These are phyloP conservation scores for Pneumocystis jirovecii DNA, from an alignment of 1,139 yeast genomes.

Conservation along the genomic window DNA sequence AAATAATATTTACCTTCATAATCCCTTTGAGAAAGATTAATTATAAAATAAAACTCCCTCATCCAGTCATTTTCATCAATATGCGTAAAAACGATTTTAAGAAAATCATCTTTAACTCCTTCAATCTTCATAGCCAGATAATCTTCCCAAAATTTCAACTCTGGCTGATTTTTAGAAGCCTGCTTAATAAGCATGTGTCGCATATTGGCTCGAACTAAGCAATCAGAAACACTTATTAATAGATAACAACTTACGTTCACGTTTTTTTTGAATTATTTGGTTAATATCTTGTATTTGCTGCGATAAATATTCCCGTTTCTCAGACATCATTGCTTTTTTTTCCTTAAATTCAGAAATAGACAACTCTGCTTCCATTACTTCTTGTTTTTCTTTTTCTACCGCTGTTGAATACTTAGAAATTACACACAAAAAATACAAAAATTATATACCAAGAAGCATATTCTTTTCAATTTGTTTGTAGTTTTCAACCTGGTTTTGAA, in stretches of 20 bases:
- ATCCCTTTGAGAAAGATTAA: conserved; percentile 1
- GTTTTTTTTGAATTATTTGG: not conserved
- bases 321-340: not conserved
- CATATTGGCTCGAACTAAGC: not conserved
- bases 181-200: not conserved
- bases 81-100: conserved; percentile 9
- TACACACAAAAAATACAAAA: not conserved
- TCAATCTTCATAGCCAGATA: conserved; percentile 11
- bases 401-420: not conserved
- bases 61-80: conserved; percentile 7
- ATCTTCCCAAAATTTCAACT: conserved; percentile 10
- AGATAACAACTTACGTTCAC: not conserved
- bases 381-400: not conserved
- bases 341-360: not conserved
- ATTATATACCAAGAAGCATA: not conserved
- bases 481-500: not conserved
- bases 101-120: conserved; percentile 10
- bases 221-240: not conserved
- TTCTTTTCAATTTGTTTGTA: not conserved
- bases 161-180: conserved; percentile 10
- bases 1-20: conserved; percentile 35
- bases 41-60: conserved; percentile 6
- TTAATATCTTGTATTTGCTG: not conserved
- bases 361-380: not conserved
- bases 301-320: not conserved